phyloP scores from a whole-genome alignment of 768 basidiomycete genomes.

The Suillus variegatus region DNA sequence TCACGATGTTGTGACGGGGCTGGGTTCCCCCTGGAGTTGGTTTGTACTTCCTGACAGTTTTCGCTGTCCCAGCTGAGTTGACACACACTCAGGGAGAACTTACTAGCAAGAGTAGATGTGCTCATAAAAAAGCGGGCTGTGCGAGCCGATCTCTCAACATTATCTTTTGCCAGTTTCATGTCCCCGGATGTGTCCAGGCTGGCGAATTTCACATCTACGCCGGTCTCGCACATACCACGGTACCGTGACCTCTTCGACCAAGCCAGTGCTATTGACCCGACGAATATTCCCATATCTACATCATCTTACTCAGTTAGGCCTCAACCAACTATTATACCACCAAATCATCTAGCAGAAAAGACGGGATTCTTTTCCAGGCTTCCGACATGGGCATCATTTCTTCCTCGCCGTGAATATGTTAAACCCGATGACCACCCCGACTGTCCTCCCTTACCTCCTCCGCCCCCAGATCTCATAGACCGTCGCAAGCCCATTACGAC shows the following conservation, averaged over 20 bases:
- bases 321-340: conserved; percentile 13
- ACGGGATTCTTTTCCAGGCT: conserved; percentile 66
- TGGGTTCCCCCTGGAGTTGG: conserved; percentile 60
- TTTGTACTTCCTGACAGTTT: conserved; percentile 31
- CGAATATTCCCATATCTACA: conserved; percentile 19
- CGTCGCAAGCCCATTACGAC: conserved; percentile 59
- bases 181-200: neutral
- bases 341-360: conserved; percentile 46
- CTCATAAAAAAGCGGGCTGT: conserved; percentile 28
- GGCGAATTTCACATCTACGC: neutral
- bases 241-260: conserved; percentile 49
- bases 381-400: conserved; percentile 42
- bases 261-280: conserved; percentile 24
- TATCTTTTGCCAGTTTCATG: neutral
- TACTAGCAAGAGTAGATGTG: conserved; percentile 33
- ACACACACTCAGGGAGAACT: conserved; percentile 14
- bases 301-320: conserved; percentile 16
- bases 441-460: conserved; percentile 42
- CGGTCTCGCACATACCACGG: conserved; percentile 48
- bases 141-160: conserved; percentile 12
- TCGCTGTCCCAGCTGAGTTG: neutral
- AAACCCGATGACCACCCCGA: conserved; percentile 46
- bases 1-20: conserved; percentile 33
- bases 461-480: conserved; percentile 36
- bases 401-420: neutral